Evolutionary conservation across 1,284 basidiomycete genomes (phyloP), one percentile per base, ranked within the genome.

Genomic region (Blastosporella zonata): DNA sequence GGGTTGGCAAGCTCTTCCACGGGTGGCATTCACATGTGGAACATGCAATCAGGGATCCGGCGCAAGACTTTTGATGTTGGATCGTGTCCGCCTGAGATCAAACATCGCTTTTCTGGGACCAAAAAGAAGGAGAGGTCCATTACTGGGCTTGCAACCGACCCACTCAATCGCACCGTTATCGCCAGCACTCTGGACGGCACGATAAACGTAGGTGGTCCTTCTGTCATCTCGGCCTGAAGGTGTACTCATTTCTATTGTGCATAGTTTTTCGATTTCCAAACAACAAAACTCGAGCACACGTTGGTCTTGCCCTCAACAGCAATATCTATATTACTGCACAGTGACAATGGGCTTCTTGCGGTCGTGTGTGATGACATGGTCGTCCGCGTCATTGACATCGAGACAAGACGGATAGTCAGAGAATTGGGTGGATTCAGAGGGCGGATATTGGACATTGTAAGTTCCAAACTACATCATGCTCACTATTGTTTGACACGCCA

Each of bases 211-310:
- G 56, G 88, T 74, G 12, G 17, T 55, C 27, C 15, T 31, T 22
- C 9, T 8, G 5, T 25, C 9, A 13, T 9, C 20, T 38, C 15
- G 33, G 9, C 20, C 17, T 45, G 23, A 18, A 7, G n/a, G 23
- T 1, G n/a, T 21, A 9, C 37, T 45, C 35, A 37, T 23, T 39
- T 39, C 21, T 21, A 41, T 27, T 17, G 36, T 22, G 9, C 34
- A 47, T 41, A 97, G 90, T 97, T 97, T 74, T 99, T 97, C 62
- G 91, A 99, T 68, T 99, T 99, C 67, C 87, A 94, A 63, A 85
- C 87, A 0, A 82, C 89, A 8, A 81, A 81, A 55, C 69, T 92
- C 43, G 74, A 88, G 47, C 72, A 88, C 47, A 84, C 84, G 0
- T 57, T 93, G 37, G 68, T 82, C 9, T 66, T 97, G 1, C 77